Percentiles rank a stretch among this genome's conserved stretches.
These are phyloP conservation scores for Tolypocladium cylindrosporum DNA, from an alignment of 2,329 filamentous ascomycete species.

Conservation along the genomic window DNA sequence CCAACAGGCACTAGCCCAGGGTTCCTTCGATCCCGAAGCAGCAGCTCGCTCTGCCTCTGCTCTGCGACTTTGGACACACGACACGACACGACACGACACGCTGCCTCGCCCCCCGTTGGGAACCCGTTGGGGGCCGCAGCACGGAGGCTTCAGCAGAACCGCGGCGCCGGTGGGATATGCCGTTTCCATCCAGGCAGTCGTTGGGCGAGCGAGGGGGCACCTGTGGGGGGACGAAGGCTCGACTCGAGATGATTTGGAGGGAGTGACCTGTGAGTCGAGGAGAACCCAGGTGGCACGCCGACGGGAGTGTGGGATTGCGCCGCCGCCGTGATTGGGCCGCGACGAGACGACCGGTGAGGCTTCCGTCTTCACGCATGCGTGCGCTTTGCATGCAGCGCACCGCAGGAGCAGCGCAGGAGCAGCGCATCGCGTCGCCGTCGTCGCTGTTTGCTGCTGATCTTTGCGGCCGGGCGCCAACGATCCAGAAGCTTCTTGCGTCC, in stretches of 20 bases:
- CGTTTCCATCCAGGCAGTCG: too few relatives aligned
- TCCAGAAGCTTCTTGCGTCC: neutral
- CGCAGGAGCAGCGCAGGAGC: too few relatives aligned
- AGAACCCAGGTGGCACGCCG: neutral
- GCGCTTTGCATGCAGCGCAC: neutral
- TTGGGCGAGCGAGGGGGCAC: neutral
- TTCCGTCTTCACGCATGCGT: neutral
- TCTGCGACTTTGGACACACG: neutral
- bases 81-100: neutral
- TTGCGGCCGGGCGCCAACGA: too few relatives aligned
- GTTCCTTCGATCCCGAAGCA: neutral
- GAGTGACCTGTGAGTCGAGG: neutral
- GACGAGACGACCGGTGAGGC: neutral
- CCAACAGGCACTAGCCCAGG: neutral
- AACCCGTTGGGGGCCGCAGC: too few relatives aligned
- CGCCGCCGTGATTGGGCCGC: neutral
- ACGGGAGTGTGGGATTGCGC: neutral
- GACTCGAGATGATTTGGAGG: neutral
- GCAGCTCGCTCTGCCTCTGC: neutral
- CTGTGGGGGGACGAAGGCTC: neutral
- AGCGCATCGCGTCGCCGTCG: neutral
- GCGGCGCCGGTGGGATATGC: too few relatives aligned
- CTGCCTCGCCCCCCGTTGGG: too few relatives aligned
- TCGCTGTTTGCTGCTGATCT: neutral
- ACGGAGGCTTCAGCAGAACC: too few relatives aligned